A percentile compares a stretch with the other conserved stretches of the same genome.
Conservation (phyloP, 2,329 filamentous ascomycete genomes). For the Rhexocercosporidium sp. region DNA sequence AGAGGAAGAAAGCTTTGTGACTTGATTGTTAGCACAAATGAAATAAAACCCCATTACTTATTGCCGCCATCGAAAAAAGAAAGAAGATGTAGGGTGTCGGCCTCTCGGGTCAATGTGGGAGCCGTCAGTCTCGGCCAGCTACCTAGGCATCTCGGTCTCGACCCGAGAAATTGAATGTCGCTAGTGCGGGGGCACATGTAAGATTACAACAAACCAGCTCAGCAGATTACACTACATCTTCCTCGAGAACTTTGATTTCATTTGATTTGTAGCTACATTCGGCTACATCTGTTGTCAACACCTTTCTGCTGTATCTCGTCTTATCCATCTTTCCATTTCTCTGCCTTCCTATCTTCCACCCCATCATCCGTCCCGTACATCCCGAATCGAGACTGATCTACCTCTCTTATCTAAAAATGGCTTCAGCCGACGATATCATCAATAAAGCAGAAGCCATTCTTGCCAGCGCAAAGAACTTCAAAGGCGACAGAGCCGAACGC, state of each 20-base stretch:
- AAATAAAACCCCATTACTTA: too few relatives aligned
- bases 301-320: not conserved
- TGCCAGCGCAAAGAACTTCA: conserved; percentile 22
- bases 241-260: not conserved
- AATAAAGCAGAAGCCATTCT: conserved; percentile 13
- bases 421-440: conserved; percentile 10
- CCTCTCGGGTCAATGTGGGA: not conserved
- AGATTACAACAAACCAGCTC: too few relatives aligned
- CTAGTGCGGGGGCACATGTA: conserved; percentile 4
- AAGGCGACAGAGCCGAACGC: conserved; percentile 21
- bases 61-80: too few relatives aligned
- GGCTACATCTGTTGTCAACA: not conserved
- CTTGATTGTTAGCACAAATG: too few relatives aligned
- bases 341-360: not conserved
- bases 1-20: too few relatives aligned
- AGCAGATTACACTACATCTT: too few relatives aligned
- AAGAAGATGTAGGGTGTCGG: not conserved
- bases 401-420: not conserved
- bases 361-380: not conserved
- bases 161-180: not conserved
- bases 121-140: not conserved
- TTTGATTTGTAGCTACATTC: not conserved
- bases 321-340: not conserved
- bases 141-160: not conserved
- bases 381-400: not conserved